phyloP scores from a whole-genome alignment of 495 filamentous ascomycete species.

The Tuber brumale region DNA sequence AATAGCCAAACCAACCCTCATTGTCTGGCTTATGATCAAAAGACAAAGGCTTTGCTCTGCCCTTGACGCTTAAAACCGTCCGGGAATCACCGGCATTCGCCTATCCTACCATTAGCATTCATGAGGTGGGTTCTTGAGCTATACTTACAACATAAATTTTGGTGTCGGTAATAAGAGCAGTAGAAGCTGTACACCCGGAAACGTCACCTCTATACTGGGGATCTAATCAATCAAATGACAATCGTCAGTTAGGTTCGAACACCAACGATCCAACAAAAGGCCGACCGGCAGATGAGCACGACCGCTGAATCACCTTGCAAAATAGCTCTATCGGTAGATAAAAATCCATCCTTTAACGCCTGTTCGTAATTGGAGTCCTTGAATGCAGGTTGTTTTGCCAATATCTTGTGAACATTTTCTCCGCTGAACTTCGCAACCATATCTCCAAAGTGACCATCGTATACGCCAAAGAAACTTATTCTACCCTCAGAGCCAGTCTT shows the following conservation, averaged over 20 bases:
- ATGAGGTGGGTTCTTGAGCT: no score
- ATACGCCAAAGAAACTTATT: slow-evolving; percentile 95
- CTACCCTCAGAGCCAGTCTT: slow-evolving; percentile 62
- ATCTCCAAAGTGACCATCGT: slow-evolving; percentile 94
- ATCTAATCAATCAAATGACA: slow-evolving; percentile 53
- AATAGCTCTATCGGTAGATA: slow-evolving; percentile 93
- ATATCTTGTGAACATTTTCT: slow-evolving; percentile 85
- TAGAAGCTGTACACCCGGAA: slow-evolving; percentile 92
- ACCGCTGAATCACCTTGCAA: slow-evolving; percentile 63
- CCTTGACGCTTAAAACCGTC: slow-evolving; percentile 88
- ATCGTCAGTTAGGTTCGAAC: slow-evolving; percentile 27
- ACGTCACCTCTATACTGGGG: slow-evolving; percentile 95
- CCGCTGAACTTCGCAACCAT: slow-evolving; percentile 91
- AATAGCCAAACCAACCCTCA: slow-evolving; percentile 58
- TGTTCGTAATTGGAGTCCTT: slow-evolving; percentile 87
- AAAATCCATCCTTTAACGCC: slow-evolving; percentile 91
- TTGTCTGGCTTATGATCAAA: slow-evolving; percentile 99
- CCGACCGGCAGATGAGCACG: background rate
- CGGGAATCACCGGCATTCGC: slow-evolving; percentile 95
- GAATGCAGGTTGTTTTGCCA: slow-evolving; percentile 89
- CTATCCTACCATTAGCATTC: slow-evolving; percentile 54
- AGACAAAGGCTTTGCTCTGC: slow-evolving; percentile 89
- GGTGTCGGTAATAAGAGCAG: slow-evolving; percentile 75
- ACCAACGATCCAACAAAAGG: slow-evolving; percentile 20
- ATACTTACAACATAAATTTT: slow-evolving; percentile 88